Evolutionary conservation across 768 basidiomycete species (phyloP), one percentile per base, ranked within the genome.

Genomic region (Xerocomellus dryophilus): DNA sequence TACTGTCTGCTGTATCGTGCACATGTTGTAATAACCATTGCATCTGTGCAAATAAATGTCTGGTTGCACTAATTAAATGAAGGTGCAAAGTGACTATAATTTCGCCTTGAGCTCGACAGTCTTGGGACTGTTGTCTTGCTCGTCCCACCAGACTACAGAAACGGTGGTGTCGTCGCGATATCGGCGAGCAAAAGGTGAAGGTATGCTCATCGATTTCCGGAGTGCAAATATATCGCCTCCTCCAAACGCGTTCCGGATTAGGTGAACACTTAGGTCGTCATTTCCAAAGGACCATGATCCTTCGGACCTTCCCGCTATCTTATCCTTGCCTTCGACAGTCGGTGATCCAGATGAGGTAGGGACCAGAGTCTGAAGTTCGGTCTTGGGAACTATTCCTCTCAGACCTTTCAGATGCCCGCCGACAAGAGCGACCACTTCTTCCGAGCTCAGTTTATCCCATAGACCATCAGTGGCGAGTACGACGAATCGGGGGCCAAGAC

Each of bases 201-300:
- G 90, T 42, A 95, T 93, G 68, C 90, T 93, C 64, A 93, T 72
- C 51, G 83, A 56, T 65, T 74, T 77, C 46, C 83, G 78, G 54
- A 95, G 75, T 46, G 71, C 70, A 43, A 53, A 64, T 50, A 80
- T 76, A 64, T 94, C 81, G 2, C 81, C 88, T 29, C 93, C 92
- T n/a, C 91, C 91, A 54, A 94, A 83, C n/a, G 93, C 90, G 65
- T 96, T 96, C 57, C 93, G 79, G 53, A 95, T 91, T 17, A 96
- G 74, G 70, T 95, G 93, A 36, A 88, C 83, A 56, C 86, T 80
- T 51, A 90, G 64, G 61, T 93, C 89, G 17, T 85, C 84, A 63
- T 94, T 90, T 44, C 77, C 80, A 61, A 95, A 96, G 8, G 81
- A 78, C 91, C 91, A 93, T 10, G 78, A 75, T 14, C 83, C 83